Conservation (phyloP, 441 rosid species). For the Aleurites moluccanus region DNA sequence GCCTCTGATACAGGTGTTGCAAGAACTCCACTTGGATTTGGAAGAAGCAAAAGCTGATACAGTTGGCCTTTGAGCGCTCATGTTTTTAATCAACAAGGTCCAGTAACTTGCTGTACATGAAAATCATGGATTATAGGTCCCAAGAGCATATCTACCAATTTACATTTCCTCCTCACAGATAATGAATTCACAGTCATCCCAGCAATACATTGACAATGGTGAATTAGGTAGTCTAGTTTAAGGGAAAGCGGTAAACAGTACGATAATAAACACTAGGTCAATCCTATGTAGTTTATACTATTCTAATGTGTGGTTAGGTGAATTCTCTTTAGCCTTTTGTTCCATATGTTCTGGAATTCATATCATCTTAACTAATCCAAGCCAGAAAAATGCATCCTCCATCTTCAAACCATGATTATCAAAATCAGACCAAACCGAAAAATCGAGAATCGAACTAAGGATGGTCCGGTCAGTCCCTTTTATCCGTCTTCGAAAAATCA, state of each 20-base stretch:
- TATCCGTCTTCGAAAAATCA: no score
- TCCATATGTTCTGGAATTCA: background rate
- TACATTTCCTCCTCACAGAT: background rate
- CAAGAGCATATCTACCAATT: background rate
- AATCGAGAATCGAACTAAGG: no score
- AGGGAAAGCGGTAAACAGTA: background rate
- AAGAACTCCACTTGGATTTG: conserved; percentile 85
- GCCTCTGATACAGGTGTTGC: conserved; percentile 63
- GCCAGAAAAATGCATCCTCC: background rate
- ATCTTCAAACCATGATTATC: no score
- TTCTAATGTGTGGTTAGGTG: background rate
- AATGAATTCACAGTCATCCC: conserved; percentile 10
- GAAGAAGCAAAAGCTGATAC: conserved; percentile 99
- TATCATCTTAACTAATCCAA: background rate
- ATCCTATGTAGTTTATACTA: background rate
- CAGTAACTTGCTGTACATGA: conserved; percentile 12
- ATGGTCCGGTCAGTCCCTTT: no score
- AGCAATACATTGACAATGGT: background rate
- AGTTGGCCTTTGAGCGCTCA: conserved; percentile 97
- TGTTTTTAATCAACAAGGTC: conserved; percentile 73
- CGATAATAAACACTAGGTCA: background rate
- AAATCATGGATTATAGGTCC: background rate
- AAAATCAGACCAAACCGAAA: no score
- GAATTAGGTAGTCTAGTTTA: background rate
- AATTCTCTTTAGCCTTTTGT: background rate